These are phyloP conservation scores for Vickermania ingenoplastis DNA, from an alignment of 208 protist species.

Conservation along the genomic window DNA sequence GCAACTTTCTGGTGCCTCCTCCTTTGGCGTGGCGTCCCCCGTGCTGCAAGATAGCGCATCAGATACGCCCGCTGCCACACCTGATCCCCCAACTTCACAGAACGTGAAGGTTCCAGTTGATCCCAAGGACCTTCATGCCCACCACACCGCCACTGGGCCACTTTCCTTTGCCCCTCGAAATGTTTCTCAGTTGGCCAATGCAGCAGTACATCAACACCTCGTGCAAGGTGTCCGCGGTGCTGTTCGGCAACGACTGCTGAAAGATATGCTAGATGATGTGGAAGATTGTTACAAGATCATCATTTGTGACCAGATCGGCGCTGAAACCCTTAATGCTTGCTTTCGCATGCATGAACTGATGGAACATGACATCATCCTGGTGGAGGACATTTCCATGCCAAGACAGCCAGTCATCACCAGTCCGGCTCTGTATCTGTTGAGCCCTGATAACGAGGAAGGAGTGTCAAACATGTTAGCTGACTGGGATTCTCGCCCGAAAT, in stretches of 20 bases:
- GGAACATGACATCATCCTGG: slow-evolving; percentile 61
- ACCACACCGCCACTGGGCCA: background rate
- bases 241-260: slow-evolving; percentile 38
- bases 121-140: background rate
- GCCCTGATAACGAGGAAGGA: slow-evolving; percentile 23
- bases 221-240: slow-evolving; percentile 36
- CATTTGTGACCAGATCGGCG: slow-evolving; percentile 45
- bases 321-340: slow-evolving; percentile 46
- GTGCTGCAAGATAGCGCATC: background rate
- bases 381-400: slow-evolving; percentile 50
- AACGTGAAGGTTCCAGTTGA: too few relatives aligned
- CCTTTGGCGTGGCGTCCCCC: background rate
- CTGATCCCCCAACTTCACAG: too few relatives aligned
- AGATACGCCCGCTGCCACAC: background rate
- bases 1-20: background rate
- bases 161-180: background rate
- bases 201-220: background rate
- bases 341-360: slow-evolving; percentile 72
- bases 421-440: slow-evolving; percentile 62
- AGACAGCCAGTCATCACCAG: slow-evolving; percentile 59
- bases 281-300: slow-evolving; percentile 50
- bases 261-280: slow-evolving; percentile 54
- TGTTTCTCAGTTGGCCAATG: background rate
- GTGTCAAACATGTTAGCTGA: slow-evolving; percentile 50
- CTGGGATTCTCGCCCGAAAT: slow-evolving; percentile 40